Percentiles rank a stretch among this genome's conserved stretches.
Evolutionary conservation across 305 asterid genomes (phyloP).

Genomic region (Fraxinus nigra): DNA sequence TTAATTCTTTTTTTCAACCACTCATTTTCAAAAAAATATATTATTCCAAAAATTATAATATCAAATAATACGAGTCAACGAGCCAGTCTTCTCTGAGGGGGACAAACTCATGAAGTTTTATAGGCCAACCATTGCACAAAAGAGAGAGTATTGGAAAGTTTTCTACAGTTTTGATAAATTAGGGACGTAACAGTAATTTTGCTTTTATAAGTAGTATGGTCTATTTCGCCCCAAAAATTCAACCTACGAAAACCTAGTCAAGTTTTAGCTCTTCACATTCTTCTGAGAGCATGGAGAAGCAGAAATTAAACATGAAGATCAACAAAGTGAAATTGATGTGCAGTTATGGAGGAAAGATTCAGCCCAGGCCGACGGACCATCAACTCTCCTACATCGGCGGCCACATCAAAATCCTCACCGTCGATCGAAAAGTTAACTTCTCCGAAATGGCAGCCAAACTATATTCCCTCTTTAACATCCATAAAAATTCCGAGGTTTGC

Average conservation of each 20-base stretch:
- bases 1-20: too few relatives aligned
- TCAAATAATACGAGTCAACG: too few relatives aligned
- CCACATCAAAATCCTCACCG: conserved; percentile 70
- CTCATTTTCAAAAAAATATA: too few relatives aligned
- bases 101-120: background rate
- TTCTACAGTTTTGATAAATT: background rate
- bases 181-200: conserved; percentile 16
- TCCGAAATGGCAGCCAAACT: conserved; percentile 48
- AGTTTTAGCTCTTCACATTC: conserved; percentile 4
- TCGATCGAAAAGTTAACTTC: conserved; percentile 54
- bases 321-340: conserved; percentile 58
- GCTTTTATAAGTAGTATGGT: conserved; percentile 15
- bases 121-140: background rate
- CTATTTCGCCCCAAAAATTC: conserved; percentile 7
- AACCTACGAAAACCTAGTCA: conserved; percentile 11
- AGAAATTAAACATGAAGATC: conserved; percentile 24
- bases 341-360: conserved; percentile 80
- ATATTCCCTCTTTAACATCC: conserved; percentile 27
- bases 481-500: conserved; percentile 24
- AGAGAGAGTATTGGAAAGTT: background rate
- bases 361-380: conserved; percentile 42
- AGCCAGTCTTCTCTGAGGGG: background rate
- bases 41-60: too few relatives aligned
- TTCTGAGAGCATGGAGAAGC: conserved; percentile 36
- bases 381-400: conserved; percentile 78